Evolutionary conservation across 176 grass and related monocot genomes (phyloP), one percentile per base, ranked within the genome.

Genomic region (Luzula sylvatica): DNA sequence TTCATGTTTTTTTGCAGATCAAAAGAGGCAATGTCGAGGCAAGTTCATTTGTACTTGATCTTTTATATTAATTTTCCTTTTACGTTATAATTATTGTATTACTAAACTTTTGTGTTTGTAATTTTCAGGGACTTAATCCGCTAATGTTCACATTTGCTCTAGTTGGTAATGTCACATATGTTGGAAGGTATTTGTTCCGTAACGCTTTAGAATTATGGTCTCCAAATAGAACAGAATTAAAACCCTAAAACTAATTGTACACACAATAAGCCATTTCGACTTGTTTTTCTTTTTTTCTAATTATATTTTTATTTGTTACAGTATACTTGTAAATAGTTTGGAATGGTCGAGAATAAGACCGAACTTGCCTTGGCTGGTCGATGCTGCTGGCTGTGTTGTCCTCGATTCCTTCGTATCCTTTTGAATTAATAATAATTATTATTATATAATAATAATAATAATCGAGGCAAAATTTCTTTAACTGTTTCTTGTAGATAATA

Each of bases 381-480:
- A 92, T 72, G 86, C 86, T 52, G 92, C 72, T 69, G 93, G 86
- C 74, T 98, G 93, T 72, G 78, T 86, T 56, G 32, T 92, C 35
- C 55, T 98, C 7, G 93, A 98, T 78, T 66, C 49, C 64, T 87
- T 87, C 28, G 86, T 98, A 98, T 98, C 93, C 93, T 98, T 82
- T 67, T 46, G 23, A 26, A 23, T 21, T 61, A n/a, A 55, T 74
- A 66, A 9, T 67, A 25, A 40, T 65, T 25, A 72, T 21, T 75
- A 51, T 13, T 45, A 17, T 46, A 46, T 7, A n/a, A 8, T 64
- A 32, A 20, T 5, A 64, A 49, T 20, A 19, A 45, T 26, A 28
- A 29, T 40, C 7, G 30, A 35, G 9, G 30, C 9, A 9, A 35
- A 64, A 22, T 21, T 45, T 50, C 60, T 49, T 64, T 64, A 47